Conservation (phyloP, 2,329 filamentous ascomycete genomes). For the Lojkania enalia region DNA sequence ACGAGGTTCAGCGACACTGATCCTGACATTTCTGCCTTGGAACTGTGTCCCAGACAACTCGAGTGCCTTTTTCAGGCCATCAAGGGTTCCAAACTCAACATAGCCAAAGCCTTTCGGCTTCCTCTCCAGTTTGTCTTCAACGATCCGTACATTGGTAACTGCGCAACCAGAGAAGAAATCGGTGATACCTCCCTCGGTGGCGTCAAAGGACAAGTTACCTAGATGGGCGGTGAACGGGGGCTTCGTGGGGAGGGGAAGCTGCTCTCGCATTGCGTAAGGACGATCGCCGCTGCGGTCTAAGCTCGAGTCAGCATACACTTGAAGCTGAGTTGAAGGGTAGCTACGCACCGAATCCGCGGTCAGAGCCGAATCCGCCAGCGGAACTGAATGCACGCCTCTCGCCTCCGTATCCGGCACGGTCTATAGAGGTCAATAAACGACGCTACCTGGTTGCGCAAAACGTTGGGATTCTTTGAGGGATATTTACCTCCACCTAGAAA, state of each 20-base stretch:
- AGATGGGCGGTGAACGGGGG: conserved; percentile 95
- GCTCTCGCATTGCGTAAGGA: conserved; percentile 61
- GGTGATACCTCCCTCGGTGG: conserved; percentile 77
- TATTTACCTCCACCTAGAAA: conserved; percentile 35
- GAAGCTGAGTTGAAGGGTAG: not conserved
- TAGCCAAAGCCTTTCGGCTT: conserved; percentile 98
- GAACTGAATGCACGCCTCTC: conserved; percentile 54
- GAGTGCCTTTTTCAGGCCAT: conserved; percentile 90
- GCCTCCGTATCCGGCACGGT: conserved; percentile 53
- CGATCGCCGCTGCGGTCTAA: conserved; percentile 24
- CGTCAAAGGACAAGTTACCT: conserved; percentile 95
- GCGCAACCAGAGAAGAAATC: conserved; percentile 86
- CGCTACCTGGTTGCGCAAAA: not conserved
- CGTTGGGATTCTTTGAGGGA: conserved; percentile 7
- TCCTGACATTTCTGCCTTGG: conserved; percentile 84
- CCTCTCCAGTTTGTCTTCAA: conserved; percentile 91
- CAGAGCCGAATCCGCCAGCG: conserved; percentile 42
- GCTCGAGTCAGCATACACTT: conserved; percentile 16
- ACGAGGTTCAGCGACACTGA: conserved; percentile 98
- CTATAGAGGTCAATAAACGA: conserved; percentile 27
- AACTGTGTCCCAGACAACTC: conserved; percentile 79
- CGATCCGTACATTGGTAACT: conserved; percentile 89
- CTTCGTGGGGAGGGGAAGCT: conserved; percentile 83
- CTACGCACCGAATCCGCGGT: conserved; percentile 45
- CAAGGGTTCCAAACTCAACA: conserved; percentile 85